Evolutionary conservation across 108 stramenopile species (phyloP), one percentile per base, ranked within the genome.

Genomic region (Nitzschia sp.): DNA sequence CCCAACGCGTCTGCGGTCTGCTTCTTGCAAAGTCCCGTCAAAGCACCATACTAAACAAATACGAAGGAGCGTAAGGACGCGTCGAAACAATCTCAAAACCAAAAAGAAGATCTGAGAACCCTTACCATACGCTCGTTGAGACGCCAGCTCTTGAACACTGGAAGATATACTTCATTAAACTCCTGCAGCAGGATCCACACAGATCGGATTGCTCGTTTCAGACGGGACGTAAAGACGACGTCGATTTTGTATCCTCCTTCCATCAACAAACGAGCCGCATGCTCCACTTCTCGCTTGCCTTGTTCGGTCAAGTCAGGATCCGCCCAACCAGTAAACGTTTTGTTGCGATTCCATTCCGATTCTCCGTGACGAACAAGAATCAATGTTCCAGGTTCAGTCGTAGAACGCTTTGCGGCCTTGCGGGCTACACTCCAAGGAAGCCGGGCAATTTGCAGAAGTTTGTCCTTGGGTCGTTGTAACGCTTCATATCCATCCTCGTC

Each of bases 151-250:
- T 94, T 93, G 64, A 91, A 90, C 2, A 96, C 92, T 6, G 98
- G 98, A 21, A 93, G 69, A 81, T 97, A 90, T 2, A 96, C 90
- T 80, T 88, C 78, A 59, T 91, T 87, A 55, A 97, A 59, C 68
- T 95, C 96, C 38, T 85, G 83, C 34, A 97, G 55, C 1, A 98
- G 63, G 51, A 95, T 85, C 96, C 96, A 97, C 1, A 77, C 62
- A 0, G 90, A 84, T 24, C 95, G 92, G 69, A 98, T 97, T 2
- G 96, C 93, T 24, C 98, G 89, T 80, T 95, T 96, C 11, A 98
- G 66, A 27, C 92, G 68, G 1, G 88, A 90, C 18, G 95, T 95
- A 68, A 95, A 97, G 27, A 91, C 85, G 3, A 96, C 86, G 79
- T 98, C 94, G 57, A 97, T 90, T 42, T 93, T 85, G 21, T 89